Conservation (phyloP, 2,329 filamentous ascomycete genomes). For the Didymella lethalis region DNA sequence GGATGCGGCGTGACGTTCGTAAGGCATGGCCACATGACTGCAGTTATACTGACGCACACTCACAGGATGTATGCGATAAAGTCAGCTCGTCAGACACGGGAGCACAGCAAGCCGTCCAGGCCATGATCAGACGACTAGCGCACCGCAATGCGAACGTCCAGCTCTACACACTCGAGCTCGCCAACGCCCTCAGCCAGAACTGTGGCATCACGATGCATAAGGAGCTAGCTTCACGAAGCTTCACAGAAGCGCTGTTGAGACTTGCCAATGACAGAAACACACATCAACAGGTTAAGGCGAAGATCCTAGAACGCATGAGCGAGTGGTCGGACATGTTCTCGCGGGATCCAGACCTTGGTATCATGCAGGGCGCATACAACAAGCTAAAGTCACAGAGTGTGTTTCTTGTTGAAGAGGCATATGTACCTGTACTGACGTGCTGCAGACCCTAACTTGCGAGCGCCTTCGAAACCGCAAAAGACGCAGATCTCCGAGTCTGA, state of each 20-base stretch:
- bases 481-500: conserved; percentile 88
- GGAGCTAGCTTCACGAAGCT: conserved; percentile 88
- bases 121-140: conserved; percentile 89
- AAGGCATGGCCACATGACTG: conserved; percentile 2
- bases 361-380: conserved; percentile 95
- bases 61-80: conserved; percentile 67
- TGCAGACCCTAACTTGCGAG: conserved; percentile 84
- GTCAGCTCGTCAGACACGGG: conserved; percentile 62
- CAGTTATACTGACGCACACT: conserved; percentile 1
- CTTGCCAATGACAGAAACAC: conserved; percentile 94
- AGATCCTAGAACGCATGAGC: conserved; percentile 95
- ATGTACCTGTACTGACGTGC: conserved; percentile 40
- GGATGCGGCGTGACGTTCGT: not conserved
- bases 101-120: conserved; percentile 84
- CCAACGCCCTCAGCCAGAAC: conserved; percentile 90
- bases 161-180: conserved; percentile 89
- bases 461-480: conserved; percentile 93
- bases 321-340: conserved; percentile 96
- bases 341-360: conserved; percentile 87
- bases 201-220: conserved; percentile 87
- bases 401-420: not conserved
- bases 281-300: conserved; percentile 94
- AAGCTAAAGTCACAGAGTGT: conserved; percentile 77
- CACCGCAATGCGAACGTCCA: conserved; percentile 97
- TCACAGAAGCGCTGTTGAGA: conserved; percentile 91